Evolutionary conservation across 148 eudicot species (phyloP), one percentile per base, ranked within the genome.

Genomic region (Rhododendron molle): DNA sequence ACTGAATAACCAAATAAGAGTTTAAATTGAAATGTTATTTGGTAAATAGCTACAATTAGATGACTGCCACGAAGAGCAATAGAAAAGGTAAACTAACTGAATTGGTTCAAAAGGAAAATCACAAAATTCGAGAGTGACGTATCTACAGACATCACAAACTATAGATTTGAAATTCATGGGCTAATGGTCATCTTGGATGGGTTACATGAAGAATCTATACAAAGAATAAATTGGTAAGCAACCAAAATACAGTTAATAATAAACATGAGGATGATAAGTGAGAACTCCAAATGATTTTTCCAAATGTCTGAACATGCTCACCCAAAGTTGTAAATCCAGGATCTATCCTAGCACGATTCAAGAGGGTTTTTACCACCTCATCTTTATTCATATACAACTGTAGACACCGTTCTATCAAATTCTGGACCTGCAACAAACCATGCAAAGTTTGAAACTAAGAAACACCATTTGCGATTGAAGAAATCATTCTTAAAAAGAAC

Each of bases 281-380:
- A 78, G 52, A 44, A 82, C 34, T 10, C 26, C 20, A 36, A 73
- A 82, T 12, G 36, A 84, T 7, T 76, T 54, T 82, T 88, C 44
- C 56, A 84, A 82, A 18, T 15, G 87, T 44, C 58, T n/a, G 18
- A 54, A 82, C 20, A 47, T 82, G 43, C 89, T 76, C 92, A 96
- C 98, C 99, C 85, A 96, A 85, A 67, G 98, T 94, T 81, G 98
- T 95, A 93, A 96, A 96, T 84, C 94, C 98, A 81, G 99, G 98
- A 90, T 95, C 99, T 80, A 96, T 95, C 91, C 95, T 93, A 65
- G 98, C 99, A 76, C 96, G 98, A 91, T 88, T 96, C 34, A 94
- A 85, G 87, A 96, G 96, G 84, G 98, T 96, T 84, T 93, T 95
- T 67, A 96, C 98, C 91, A 96, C 99, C 89, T 96, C 99, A 71